Percentiles rank a stretch among this genome's conserved stretches.
phyloP scores from a whole-genome alignment of 106 monocot genomes.

The Dactylorhiza incarnata region DNA sequence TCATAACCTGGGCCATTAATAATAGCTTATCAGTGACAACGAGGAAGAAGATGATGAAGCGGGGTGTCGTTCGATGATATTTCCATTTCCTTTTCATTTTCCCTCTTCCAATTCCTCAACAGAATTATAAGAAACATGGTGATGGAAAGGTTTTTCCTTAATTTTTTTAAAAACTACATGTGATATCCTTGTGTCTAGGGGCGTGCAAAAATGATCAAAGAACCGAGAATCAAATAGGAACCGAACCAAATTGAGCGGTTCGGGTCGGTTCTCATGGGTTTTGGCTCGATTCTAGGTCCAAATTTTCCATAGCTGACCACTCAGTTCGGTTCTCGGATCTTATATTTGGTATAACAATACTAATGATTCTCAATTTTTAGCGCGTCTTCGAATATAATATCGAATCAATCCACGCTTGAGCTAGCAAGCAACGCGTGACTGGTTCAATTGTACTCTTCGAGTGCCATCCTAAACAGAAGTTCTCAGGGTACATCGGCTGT shows the following conservation, averaged over 20 bases:
- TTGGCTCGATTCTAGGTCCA: too few species aligned
- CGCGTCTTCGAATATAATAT: too few species aligned
- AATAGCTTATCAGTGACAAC: neutral
- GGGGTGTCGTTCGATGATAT: neutral
- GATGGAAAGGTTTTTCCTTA: neutral
- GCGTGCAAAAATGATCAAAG: neutral
- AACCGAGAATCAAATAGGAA: neutral
- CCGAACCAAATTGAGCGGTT: neutral
- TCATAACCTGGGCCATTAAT: conserved; percentile 53
- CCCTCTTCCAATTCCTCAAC: neutral
- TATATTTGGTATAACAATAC: too few species aligned
- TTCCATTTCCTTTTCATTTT: too few species aligned
- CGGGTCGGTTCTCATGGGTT: too few species aligned
- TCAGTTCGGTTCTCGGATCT: too few species aligned
- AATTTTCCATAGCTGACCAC: too few species aligned
- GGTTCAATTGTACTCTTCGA: neutral
- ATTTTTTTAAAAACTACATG: neutral
- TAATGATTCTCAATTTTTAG: too few species aligned
- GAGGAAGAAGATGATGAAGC: neutral
- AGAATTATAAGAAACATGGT: neutral
- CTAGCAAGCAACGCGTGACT: neutral
- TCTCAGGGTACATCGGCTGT: too few species aligned
- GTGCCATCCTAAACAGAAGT: too few species aligned
- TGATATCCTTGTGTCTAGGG: neutral
- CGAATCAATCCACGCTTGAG: too few species aligned